Percentiles rank a stretch among this genome's conserved stretches.
Evolutionary conservation across 768 basidiomycete species (phyloP).

Genomic region (Harrya chromipes): DNA sequence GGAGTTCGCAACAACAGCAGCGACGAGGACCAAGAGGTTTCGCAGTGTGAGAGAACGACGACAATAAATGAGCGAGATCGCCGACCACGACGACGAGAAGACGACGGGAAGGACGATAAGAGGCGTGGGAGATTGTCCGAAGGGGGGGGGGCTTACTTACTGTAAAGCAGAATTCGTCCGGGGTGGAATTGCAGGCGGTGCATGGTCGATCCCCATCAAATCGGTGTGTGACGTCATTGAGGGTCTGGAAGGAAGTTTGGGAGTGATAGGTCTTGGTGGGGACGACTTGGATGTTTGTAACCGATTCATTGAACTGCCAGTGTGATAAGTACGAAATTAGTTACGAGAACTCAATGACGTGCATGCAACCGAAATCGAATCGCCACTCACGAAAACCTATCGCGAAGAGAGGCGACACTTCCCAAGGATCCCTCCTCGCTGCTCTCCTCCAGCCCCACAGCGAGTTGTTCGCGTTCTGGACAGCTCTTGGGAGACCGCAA

Average conservation of each 20-base stretch:
- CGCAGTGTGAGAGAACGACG: no score
- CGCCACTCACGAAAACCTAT: constrained; percentile 47
- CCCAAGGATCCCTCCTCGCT: constrained; percentile 14
- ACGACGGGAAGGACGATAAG: no score
- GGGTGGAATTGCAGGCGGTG: constrained; percentile 14
- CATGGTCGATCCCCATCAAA: constrained; percentile 7
- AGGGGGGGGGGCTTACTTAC: no score
- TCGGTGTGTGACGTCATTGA: constrained; percentile 21
- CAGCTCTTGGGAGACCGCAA: constrained; percentile 20
- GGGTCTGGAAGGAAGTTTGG: constrained; percentile 14
- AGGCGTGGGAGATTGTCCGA: no score
- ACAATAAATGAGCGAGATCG: no score
- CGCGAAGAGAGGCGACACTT: constrained; percentile 42
- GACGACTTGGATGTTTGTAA: constrained; percentile 6
- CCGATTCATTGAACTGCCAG: constrained; percentile 4
- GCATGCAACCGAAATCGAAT: background rate
- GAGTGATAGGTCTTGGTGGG: constrained; percentile 17
- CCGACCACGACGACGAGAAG: no score
- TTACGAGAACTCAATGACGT: background rate
- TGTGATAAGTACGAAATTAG: constrained; percentile 3
- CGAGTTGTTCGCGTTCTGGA: constrained; percentile 13
- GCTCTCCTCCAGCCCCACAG: constrained; percentile 7
- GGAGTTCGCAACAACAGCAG: no score
- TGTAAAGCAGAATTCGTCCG: no score
- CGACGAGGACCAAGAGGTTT: no score